Base-by-base conservation (phyloP, 1,284 basidiomycete genomes). In the Hypsizygus ulmarius region DNA sequence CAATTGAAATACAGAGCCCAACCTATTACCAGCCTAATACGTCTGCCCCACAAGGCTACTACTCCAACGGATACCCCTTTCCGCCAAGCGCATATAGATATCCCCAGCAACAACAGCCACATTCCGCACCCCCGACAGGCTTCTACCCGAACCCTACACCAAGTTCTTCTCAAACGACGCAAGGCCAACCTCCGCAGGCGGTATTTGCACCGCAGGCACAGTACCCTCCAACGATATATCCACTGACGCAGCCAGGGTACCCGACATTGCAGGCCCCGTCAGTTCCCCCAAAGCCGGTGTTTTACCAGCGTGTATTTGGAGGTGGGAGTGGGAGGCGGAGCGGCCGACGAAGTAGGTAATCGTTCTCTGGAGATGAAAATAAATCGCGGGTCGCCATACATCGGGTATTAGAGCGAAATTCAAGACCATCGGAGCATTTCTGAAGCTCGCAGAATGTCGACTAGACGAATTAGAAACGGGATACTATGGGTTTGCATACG, bases 221-320 rank as follows among this genome's bases (percentile, higher is more conserved):
- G 6, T 47, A 47, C 39, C 39, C 45, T 12, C 45, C 45, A n/a
- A 39, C 25, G 2, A 27, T 47, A 12, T 47, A 47, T 27, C 45
- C 45, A 29, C 29, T 47, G 29, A 47, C 45, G n/a, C 12, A 12
- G 10, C 40, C 39, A 6, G 36, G 14, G 14, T 15, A 18, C 14
- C 37, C 18, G 15, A 29, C 27, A 3, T 14, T 15, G 2, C 45
- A 47, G 25, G n/a, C 45, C n/a, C 3, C 38, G 3, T 9, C 18
- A 15, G 38, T 35, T 15, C 11, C 39, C 10, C 39, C n/a, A 6
- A 30, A 19, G 10, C 39, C 35, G 6, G 38, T 47, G 19, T n/a
- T 47, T 10, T 47, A 40, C 32, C 43, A 44, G 15, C 43, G 43
- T 15, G 34, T 44, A 25, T 44, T 15, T 30, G 36, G 12, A n/a